Evolutionary conservation across 2,329 filamentous ascomycete genomes (phyloP).

Genomic region (Alternaria sp.): DNA sequence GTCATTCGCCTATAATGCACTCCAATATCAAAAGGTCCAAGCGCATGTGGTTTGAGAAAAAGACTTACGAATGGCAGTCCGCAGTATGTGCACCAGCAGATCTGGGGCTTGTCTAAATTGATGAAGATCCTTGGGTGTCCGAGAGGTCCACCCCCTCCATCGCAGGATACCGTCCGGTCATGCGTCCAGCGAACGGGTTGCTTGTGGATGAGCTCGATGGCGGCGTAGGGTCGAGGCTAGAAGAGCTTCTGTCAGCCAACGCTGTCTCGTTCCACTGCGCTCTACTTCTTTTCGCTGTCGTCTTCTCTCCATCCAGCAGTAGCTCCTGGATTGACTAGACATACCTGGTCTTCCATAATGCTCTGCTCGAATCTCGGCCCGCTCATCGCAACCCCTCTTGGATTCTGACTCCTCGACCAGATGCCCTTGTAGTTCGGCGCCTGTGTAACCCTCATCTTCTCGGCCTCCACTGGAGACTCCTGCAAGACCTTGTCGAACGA

Average conservation of each 20-base stretch:
- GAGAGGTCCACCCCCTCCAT: constrained; percentile 87
- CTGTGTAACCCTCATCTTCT: constrained; percentile 70
- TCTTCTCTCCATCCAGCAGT: background rate
- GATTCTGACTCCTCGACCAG: constrained; percentile 88
- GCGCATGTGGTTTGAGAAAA: background rate
- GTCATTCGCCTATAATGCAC: background rate
- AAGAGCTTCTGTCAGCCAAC: constrained; percentile 31
- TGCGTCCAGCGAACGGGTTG: constrained; percentile 94
- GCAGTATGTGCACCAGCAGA: constrained; percentile 89
- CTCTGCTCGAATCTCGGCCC: constrained; percentile 98
- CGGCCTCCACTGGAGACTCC: constrained; percentile 63
- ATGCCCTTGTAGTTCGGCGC: constrained; percentile 83
- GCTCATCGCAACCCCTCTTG: constrained; percentile 83
- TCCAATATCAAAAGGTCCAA: background rate
- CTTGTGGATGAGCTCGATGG: constrained; percentile 95
- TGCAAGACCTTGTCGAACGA: constrained; percentile 62
- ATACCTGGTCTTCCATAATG: constrained; percentile 88
- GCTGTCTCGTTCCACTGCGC: constrained; percentile 4
- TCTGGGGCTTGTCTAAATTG: constrained; percentile 97
- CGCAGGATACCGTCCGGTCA: constrained; percentile 81
- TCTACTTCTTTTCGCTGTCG: background rate
- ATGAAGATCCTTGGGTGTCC: constrained; percentile 96
- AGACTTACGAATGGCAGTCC: constrained; percentile 85
- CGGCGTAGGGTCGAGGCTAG: constrained; percentile 86
- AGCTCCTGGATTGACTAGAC: constrained; percentile 36